Base-by-base conservation (phyloP, 306 rosid species). In the Trifolium repens region DNA sequence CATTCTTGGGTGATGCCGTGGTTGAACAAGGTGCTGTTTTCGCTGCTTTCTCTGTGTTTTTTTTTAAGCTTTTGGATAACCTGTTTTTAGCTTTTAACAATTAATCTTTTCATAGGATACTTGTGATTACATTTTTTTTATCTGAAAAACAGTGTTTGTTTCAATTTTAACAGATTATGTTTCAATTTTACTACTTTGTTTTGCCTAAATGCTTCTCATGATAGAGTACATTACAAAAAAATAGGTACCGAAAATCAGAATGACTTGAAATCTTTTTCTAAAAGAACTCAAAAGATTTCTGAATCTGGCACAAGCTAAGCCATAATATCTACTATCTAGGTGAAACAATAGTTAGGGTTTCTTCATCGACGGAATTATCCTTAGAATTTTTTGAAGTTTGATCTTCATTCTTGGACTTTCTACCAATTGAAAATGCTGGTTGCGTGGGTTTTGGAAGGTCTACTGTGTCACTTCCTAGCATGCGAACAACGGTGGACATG, bases 21-120 rank as follows among this genome's bases (percentile, higher is more conserved):
- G 80, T 94, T 74, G 96, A 94, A 79, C 96, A 94, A 88, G 98
- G 98, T 94, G 64, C 65, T 39, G 64, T 34, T 9, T 78, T 43
- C 63, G 39, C 68, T 26, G 39, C 60, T 47, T 69, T 71, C 19
- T 77, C 15, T 72, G 47, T 10, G 1, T n/a, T 63, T n/a, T 53
- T 53, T 9, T 16, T 34, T 26, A 30, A 30, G 5, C 5, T 60
- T 27, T 35, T 35, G 65, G 9, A 43, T 60, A 37, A 34, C 15
- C 10, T 30, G 34, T 30, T 75, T 66, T 26, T 12, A 57, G 43
- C 37, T 9, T 67, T 52, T 30, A 8, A 32, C 49, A 40, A 52
- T 55, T 68, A 65, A 64, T 50, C 34, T 72, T 34, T 58, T 12
- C 5, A 58, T 30, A 4, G 14, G 5, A 5, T 62, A 13, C 2